Evolutionary conservation across 805 yeast species (phyloP).

Genomic region (Candida andamanensis): DNA sequence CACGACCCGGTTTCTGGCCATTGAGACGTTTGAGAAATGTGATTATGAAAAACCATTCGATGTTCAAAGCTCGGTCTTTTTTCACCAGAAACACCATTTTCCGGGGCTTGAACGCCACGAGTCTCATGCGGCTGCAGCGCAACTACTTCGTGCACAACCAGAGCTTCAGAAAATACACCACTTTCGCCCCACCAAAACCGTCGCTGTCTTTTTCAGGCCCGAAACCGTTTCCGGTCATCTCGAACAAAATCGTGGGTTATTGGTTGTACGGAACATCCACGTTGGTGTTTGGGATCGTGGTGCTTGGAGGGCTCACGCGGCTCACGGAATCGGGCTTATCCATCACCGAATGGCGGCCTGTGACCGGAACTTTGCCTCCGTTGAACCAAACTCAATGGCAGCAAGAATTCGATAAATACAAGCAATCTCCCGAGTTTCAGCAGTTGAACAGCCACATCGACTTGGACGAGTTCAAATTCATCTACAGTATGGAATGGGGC

Average conservation of each 20-base stretch:
- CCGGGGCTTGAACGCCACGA: conserved; percentile 16
- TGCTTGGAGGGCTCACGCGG: conserved; percentile 94
- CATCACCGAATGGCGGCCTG: conserved; percentile 98
- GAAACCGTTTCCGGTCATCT: conserved; percentile 7
- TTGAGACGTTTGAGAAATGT: conserved; percentile 4
- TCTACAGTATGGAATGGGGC: conserved; percentile 96
- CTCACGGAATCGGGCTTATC: conserved; percentile 93
- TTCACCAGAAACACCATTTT: conserved; percentile 52
- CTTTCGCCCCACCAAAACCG: too few relatives aligned
- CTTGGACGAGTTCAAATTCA: conserved; percentile 89
- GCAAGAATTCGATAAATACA: conserved; percentile 73
- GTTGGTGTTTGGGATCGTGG: conserved; percentile 89
- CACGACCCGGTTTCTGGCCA: too few relatives aligned
- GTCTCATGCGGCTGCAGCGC: conserved; percentile 7
- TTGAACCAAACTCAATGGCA: conserved; percentile 77
- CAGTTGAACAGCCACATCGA: conserved; percentile 85
- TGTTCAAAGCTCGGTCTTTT: conserved; percentile 53
- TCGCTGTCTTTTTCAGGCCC: too few relatives aligned
- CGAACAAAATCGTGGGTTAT: conserved; percentile 56
- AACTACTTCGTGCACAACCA: conserved; percentile 6
- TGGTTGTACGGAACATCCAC: conserved; percentile 87
- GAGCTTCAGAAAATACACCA: conserved; percentile 4
- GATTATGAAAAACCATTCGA: conserved; percentile 4
- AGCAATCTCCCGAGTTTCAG: conserved; percentile 85
- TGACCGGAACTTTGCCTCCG: conserved; percentile 93